Percentiles rank a stretch among this genome's conserved stretches.
Conservation (phyloP, 2,329 filamentous ascomycete species). For the Epichloe hybrida region DNA sequence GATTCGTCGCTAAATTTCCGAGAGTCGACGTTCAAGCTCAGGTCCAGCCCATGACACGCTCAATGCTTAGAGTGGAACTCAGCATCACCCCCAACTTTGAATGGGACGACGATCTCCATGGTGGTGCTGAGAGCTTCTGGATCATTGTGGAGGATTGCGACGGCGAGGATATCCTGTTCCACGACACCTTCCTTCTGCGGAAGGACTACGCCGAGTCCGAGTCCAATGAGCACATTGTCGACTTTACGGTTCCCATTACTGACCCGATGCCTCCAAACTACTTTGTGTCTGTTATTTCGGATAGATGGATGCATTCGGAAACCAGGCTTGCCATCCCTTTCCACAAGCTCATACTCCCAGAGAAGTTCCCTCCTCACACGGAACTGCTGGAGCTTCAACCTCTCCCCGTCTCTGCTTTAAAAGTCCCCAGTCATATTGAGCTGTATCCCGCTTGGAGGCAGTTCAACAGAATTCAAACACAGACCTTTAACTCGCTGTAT, state of each 20-base stretch:
- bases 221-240: constrained; percentile 83
- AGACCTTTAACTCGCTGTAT: constrained; percentile 89
- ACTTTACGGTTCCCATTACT: constrained; percentile 91
- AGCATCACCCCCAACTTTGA: constrained; percentile 89
- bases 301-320: constrained; percentile 97
- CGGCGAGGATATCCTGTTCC: constrained; percentile 87
- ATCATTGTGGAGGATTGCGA: constrained; percentile 95
- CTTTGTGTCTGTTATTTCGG: constrained; percentile 88
- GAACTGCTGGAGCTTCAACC: constrained; percentile 85
- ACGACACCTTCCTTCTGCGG: constrained; percentile 85
- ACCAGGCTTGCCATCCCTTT: constrained; percentile 88
- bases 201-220: constrained; percentile 79
- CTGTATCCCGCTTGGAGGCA: constrained; percentile 74
- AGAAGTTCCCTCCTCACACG: constrained; percentile 91
- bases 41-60: constrained; percentile 87
- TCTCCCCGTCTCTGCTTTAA: constrained; percentile 76
- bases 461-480: constrained; percentile 97
- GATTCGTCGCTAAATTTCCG: constrained; percentile 82
- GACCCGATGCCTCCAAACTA: constrained; percentile 99
- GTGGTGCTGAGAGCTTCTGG: constrained; percentile 86
- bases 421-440: constrained; percentile 66
- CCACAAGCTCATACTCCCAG: constrained; percentile 84
- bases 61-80: constrained; percentile 80
- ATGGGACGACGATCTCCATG: constrained; percentile 87
- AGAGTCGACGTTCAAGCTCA: constrained; percentile 85